phyloP scores from a whole-genome alignment of 495 filamentous ascomycete species.

The Aspergillus leporis region DNA sequence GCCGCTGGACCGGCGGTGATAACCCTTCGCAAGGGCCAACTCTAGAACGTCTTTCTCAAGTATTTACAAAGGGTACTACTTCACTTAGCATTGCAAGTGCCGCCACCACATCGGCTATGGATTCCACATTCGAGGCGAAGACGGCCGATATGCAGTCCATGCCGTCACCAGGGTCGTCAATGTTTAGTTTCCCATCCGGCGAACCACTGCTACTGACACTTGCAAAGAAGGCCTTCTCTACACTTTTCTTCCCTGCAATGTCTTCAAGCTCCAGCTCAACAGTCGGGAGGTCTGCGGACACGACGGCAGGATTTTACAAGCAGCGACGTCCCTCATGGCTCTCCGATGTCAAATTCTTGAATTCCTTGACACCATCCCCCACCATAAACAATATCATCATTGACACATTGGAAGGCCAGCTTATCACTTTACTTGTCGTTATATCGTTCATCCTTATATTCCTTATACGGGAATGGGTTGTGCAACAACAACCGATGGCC shows the following conservation, averaged over 20 bases:
- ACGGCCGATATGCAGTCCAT: slow-evolving; percentile 26
- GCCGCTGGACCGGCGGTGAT: slow-evolving; percentile 66
- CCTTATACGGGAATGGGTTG: slow-evolving; percentile 94
- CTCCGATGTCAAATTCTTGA: slow-evolving; percentile 71
- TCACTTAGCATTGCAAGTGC: slow-evolving; percentile 30
- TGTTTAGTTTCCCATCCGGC: slow-evolving; percentile 41
- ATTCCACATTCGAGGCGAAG: slow-evolving; percentile 24
- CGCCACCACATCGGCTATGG: slow-evolving; percentile 23
- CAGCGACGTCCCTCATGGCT: slow-evolving; percentile 52
- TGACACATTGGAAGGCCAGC: slow-evolving; percentile 83
- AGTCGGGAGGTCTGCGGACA: slow-evolving; percentile 23
- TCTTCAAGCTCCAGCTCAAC: slow-evolving; percentile 25
- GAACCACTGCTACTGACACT: slow-evolving; percentile 53
- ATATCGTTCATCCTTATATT: slow-evolving; percentile 93
- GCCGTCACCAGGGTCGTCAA: slow-evolving; percentile 42
- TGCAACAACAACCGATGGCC: slow-evolving; percentile 88
- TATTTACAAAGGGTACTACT: slow-evolving; percentile 37
- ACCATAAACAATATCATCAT: slow-evolving; percentile 79
- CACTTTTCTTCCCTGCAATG: slow-evolving; percentile 41
- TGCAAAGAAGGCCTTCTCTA: slow-evolving; percentile 44
- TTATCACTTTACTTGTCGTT: slow-evolving; percentile 89
- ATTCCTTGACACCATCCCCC: slow-evolving; percentile 68
- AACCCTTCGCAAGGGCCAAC: slow-evolving; percentile 23
- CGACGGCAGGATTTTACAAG: slow-evolving; percentile 26
- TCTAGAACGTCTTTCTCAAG: slow-evolving; percentile 20